Percentiles rank a stretch among this genome's conserved stretches.
These are phyloP conservation scores for Cutaneotrichosporon spelunceum DNA, from an alignment of 1,284 basidiomycete species.

Conservation along the genomic window DNA sequence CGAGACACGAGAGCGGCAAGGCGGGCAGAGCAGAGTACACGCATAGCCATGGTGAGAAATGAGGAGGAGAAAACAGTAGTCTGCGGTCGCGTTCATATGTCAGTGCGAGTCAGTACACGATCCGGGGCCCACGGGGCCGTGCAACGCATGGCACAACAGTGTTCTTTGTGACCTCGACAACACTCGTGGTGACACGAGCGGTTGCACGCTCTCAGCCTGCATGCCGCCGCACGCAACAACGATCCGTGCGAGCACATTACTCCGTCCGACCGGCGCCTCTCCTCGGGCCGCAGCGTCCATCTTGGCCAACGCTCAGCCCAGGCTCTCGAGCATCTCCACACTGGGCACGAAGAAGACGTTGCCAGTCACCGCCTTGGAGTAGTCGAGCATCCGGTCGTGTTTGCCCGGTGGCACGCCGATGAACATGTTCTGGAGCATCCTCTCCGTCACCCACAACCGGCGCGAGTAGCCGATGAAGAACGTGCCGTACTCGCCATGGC, in stretches of 20 bases:
- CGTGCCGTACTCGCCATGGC: slow-evolving; percentile 20
- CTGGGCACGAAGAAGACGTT: slow-evolving; percentile 21
- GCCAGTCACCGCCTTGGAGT: slow-evolving; percentile 17
- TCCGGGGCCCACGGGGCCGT: not conserved
- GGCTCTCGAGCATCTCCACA: slow-evolving; percentile 7
- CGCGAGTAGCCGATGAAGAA: slow-evolving; percentile 24
- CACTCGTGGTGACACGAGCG: not conserved
- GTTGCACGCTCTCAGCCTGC: not conserved
- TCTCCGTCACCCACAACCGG: slow-evolving; percentile 23
- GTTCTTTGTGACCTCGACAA: not conserved
- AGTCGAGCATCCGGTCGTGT: slow-evolving; percentile 24
- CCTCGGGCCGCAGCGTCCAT: not conserved
- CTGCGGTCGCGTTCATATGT: not conserved
- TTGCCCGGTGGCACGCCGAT: slow-evolving; percentile 21
- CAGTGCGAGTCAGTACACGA: not conserved
- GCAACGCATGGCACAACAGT: not conserved
- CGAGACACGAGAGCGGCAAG: not conserved
- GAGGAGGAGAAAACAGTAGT: not conserved
- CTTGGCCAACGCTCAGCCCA: not conserved
- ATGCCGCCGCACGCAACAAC: not conserved
- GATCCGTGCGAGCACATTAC: not conserved
- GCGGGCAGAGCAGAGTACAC: not conserved
- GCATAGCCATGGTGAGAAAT: slow-evolving; percentile 1
- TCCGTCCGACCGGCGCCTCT: not conserved
- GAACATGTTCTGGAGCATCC: slow-evolving; percentile 26